These are phyloP conservation scores for Rubroboletus satanas DNA, from an alignment of 768 basidiomycete genomes.

Conservation along the genomic window DNA sequence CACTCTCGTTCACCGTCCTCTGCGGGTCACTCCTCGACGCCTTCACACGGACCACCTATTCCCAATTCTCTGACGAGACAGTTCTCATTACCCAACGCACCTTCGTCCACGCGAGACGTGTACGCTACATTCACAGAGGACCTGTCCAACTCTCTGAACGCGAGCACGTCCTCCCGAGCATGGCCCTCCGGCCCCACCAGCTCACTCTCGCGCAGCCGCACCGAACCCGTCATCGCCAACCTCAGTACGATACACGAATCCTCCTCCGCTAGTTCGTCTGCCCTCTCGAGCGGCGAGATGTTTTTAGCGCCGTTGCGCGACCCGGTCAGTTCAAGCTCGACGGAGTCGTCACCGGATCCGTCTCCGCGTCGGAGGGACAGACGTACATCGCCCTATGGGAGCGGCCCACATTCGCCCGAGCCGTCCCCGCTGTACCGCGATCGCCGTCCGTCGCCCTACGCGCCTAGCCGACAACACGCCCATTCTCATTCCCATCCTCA, in stretches of 20 bases:
- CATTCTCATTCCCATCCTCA: neutral
- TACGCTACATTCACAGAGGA: constrained; percentile 28
- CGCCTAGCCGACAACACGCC: constrained; percentile 7
- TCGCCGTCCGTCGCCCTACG: constrained; percentile 21
- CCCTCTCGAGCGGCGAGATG: constrained; percentile 23
- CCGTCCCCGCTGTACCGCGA: constrained; percentile 29
- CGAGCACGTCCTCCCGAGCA: constrained; percentile 16
- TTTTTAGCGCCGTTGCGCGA: constrained; percentile 25
- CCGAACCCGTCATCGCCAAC: constrained; percentile 25
- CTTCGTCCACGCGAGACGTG: constrained; percentile 19
- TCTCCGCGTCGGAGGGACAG: constrained; percentile 26
- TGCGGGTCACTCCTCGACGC: constrained; percentile 9
- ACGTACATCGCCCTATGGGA: constrained; percentile 21
- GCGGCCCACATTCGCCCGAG: constrained; percentile 20
- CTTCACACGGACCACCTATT: constrained; percentile 18
- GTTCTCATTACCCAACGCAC: constrained; percentile 23
- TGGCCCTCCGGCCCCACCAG: constrained; percentile 4
- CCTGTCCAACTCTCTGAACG: constrained; percentile 17
- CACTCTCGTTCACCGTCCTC: constrained; percentile 27
- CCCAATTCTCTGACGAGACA: constrained; percentile 24
- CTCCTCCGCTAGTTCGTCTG: constrained; percentile 2
- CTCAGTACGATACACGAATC: constrained; percentile 29
- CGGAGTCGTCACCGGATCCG: constrained; percentile 27
- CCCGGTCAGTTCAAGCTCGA: constrained; percentile 5
- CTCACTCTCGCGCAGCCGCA: constrained; percentile 27